Conservation (phyloP, 331 rosid species). For the Rhamnella rubrinervis region DNA sequence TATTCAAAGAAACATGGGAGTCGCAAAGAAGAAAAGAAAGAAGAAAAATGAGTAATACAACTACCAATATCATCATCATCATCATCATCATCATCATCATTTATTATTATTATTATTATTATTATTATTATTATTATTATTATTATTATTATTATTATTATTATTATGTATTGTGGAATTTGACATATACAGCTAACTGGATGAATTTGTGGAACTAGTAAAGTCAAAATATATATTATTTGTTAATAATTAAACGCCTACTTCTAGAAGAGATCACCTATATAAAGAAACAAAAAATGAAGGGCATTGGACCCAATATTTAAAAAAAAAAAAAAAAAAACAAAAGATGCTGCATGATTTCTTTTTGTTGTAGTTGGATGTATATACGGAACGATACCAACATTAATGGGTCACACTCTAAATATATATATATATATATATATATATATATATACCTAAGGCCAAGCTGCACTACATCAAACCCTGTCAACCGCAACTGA, state of each 20-base stretch:
- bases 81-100: no score
- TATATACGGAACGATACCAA: no score
- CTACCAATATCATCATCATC: no score
- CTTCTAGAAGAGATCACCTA: background rate
- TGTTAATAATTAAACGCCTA: background rate
- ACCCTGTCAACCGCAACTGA: no score
- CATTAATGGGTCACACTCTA: background rate
- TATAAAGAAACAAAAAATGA: background rate
- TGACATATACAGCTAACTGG: background rate
- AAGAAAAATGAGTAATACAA: no score
- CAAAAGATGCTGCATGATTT: background rate
- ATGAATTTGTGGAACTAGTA: no score
- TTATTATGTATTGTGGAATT: background rate
- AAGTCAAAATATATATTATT: background rate
- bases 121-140: background rate
- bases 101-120: background rate
- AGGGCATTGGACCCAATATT: background rate
- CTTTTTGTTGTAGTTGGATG: conserved; percentile 1
- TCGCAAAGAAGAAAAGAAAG: no score
- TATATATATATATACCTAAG: background rate
- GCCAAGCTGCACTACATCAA: no score
- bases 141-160: background rate
- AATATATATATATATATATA: no score
- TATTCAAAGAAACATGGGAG: no score
- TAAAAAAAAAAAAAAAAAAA: background rate